A percentile compares a stretch with the other conserved stretches of the same genome.
Evolutionary conservation across 495 filamentous ascomycete genomes (phyloP).

Genomic region (Tuber brumale): DNA sequence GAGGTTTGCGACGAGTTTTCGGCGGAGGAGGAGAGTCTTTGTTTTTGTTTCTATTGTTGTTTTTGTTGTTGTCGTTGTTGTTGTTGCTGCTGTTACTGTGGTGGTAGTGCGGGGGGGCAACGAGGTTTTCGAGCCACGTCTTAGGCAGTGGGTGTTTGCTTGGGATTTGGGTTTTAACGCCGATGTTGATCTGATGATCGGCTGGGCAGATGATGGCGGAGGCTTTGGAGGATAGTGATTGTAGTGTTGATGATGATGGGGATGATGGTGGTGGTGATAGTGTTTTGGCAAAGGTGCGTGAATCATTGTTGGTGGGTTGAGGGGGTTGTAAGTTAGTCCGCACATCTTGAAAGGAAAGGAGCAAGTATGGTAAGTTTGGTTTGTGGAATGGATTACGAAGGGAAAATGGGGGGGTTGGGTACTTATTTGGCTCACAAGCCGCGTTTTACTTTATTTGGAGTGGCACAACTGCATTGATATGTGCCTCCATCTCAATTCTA

Average conservation of each 20-base stretch:
- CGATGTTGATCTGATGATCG: slow-evolving; percentile 13
- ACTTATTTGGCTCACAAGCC: not conserved
- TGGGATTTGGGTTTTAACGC: slow-evolving; percentile 19
- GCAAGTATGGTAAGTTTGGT: not conserved
- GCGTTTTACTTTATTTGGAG: not conserved
- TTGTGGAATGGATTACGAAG: slow-evolving; percentile 4
- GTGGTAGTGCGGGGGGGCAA: slow-evolving; percentile 16
- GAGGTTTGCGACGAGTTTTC: not conserved
- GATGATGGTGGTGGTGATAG: slow-evolving; percentile 14
- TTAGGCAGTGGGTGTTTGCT: slow-evolving; percentile 14
- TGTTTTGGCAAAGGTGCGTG: slow-evolving; percentile 9
- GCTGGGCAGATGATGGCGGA: slow-evolving; percentile 12
- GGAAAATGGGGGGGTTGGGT: not conserved
- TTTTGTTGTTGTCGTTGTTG: not conserved
- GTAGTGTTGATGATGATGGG: slow-evolving; percentile 7
- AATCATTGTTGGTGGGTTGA: slow-evolving; percentile 25
- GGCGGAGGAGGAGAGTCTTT: not conserved
- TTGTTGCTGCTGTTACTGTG: not conserved
- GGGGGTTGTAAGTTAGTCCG: slow-evolving; percentile 24
- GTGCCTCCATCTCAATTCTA: not conserved
- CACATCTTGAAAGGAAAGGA: slow-evolving; percentile 8
- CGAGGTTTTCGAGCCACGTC: slow-evolving; percentile 18
- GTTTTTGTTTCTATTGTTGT: not conserved
- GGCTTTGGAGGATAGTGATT: slow-evolving; percentile 5
- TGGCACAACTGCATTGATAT: not conserved